Percentiles rank a stretch among this genome's conserved stretches.
Conservation (phyloP, 257 asterid species). For the Hygrophila difformis region DNA sequence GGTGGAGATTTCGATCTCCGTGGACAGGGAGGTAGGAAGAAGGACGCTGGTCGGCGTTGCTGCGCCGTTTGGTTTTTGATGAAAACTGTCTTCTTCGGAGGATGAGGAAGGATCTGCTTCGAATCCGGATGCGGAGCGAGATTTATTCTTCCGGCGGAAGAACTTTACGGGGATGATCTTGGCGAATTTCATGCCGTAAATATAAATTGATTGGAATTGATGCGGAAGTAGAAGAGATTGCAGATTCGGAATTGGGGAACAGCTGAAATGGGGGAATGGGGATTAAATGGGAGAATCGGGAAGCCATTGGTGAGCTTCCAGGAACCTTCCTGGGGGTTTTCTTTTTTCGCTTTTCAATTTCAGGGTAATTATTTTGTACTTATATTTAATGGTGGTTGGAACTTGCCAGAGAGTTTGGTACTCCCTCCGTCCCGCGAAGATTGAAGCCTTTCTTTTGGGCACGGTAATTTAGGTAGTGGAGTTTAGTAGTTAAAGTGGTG, state of each 20-base stretch:
- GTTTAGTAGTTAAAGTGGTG: too few species aligned
- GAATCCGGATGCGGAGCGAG: slow-evolving; percentile 34
- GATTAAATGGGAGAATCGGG: slow-evolving; percentile 28
- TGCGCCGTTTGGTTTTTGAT: slow-evolving; percentile 16
- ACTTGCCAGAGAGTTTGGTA: too few species aligned
- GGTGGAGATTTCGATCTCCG: slow-evolving; percentile 24
- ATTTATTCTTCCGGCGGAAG: slow-evolving; percentile 26
- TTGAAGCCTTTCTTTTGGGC: too few species aligned
- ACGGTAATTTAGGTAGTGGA: too few species aligned
- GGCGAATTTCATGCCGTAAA: slow-evolving; percentile 38
- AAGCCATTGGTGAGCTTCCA: slow-evolving; percentile 44
- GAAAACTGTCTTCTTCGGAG: too few species aligned
- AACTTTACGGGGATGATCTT: slow-evolving; percentile 42
- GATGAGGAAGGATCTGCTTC: slow-evolving; percentile 26
- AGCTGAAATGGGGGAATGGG: slow-evolving; percentile 9
- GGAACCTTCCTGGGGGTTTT: slow-evolving; percentile 50
- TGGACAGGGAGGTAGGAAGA: slow-evolving; percentile 17
- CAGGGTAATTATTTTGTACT: too few species aligned
- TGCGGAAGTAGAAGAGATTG: slow-evolving; percentile 6
- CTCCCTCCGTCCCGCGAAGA: too few species aligned
- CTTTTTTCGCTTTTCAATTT: too few species aligned
- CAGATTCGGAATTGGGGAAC: neutral
- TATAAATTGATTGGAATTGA: neutral
- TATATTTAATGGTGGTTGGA: too few species aligned
- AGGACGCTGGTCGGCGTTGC: slow-evolving; percentile 47